phyloP scores from a whole-genome alignment of 2,329 filamentous ascomycete species.

The Rutstroemia sp. region DNA sequence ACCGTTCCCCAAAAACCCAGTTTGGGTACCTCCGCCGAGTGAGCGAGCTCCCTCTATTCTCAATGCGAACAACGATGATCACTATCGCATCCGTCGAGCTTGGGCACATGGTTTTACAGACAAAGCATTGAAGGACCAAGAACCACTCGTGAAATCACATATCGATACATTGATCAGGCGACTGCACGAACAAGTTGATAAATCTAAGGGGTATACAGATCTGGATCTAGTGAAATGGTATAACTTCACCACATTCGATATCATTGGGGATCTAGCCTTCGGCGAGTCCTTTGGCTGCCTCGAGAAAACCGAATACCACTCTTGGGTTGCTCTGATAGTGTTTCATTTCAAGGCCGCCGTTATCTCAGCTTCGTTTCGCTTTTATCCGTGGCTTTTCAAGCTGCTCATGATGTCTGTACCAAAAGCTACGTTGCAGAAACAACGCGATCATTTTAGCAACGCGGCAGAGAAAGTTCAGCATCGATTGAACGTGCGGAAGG shows the following conservation, averaged over 20 bases:
- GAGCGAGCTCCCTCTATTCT: not conserved
- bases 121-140: constrained; percentile 27
- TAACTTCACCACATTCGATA: constrained; percentile 32
- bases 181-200: constrained; percentile 1
- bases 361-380: constrained; percentile 13
- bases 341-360: constrained; percentile 19
- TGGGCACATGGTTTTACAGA: constrained; percentile 27
- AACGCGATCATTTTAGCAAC: constrained; percentile 15
- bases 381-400: constrained; percentile 9
- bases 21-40: not conserved
- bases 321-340: constrained; percentile 24
- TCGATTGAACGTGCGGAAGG: constrained; percentile 14
- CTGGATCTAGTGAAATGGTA: constrained; percentile 29
- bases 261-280: constrained; percentile 37
- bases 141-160: constrained; percentile 16
- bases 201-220: not conserved
- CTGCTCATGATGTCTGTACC: constrained; percentile 9
- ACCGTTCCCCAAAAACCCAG: not conserved
- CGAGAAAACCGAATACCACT: constrained; percentile 22
- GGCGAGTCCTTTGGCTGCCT: constrained; percentile 33
- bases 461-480: constrained; percentile 14
- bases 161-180: constrained; percentile 7
- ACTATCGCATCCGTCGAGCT: constrained; percentile 22
- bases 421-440: constrained; percentile 9
- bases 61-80: constrained; percentile 9